Percentiles rank a stretch among this genome's conserved stretches.
Evolutionary conservation across 345 rosid genomes (phyloP).

Genomic region (Cardamine occulta): DNA sequence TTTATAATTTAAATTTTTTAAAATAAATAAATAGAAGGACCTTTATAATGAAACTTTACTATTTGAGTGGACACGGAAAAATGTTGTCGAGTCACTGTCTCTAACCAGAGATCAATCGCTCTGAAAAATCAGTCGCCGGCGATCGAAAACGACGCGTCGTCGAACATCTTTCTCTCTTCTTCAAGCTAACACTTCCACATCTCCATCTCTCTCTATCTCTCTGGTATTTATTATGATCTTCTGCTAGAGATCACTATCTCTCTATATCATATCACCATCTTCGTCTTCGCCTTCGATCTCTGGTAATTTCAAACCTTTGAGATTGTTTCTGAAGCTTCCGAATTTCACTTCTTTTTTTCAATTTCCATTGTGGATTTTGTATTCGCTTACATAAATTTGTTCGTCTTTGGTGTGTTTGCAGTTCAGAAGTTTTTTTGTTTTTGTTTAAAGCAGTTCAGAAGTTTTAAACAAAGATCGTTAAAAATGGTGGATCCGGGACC

Average conservation of each 20-base stretch:
- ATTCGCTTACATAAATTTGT: conserved; percentile 3
- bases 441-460: background rate
- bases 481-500: conserved; percentile 70
- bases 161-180: conserved; percentile 58
- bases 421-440: conserved; percentile 19
- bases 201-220: conserved; percentile 21
- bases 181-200: conserved; percentile 59
- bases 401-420: conserved; percentile 23
- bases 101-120: conserved; percentile 28
- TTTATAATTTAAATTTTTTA: background rate
- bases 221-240: conserved; percentile 47
- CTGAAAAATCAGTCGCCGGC: conserved; percentile 31
- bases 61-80: background rate
- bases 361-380: conserved; percentile 14
- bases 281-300: conserved; percentile 36
- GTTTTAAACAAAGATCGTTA: conserved; percentile 34
- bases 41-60: background rate
- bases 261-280: conserved; percentile 14
- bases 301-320: conserved; percentile 36
- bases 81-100: conserved; percentile 27
- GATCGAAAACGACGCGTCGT: conserved; percentile 63
- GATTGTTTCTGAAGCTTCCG: background rate
- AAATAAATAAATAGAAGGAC: background rate
- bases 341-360: background rate
- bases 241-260: conserved; percentile 43